Base-by-base conservation (phyloP, 345 rosid genomes). In the Adansonia digitata region DNA sequence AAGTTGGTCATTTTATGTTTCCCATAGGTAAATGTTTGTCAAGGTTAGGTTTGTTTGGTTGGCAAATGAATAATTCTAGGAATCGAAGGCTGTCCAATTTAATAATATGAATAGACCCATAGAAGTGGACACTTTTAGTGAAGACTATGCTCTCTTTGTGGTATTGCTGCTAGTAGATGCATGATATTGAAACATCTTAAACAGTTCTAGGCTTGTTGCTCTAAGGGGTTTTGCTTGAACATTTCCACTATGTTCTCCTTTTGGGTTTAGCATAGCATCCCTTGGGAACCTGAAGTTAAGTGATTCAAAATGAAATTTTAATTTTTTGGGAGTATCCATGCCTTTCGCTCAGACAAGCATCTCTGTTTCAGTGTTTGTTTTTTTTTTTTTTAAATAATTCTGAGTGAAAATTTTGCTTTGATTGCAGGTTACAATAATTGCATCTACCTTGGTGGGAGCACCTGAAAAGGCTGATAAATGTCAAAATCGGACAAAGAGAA, bases 401-500 rank as follows among this genome's bases (percentile, higher is more conserved):
- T 80, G 45, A 72, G 62, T 49, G 9, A 24, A 29, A 59, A 11
- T 74, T 52, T 77, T 14, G 17, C 29, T 17, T 10, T 39, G 69
- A 60, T 63, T 77, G 43, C 60, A 92, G 97, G 94, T 78, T 92
- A 90, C 56, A 83, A 72, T 71, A 87, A 64, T 40, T 92, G 97
- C 71, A 70, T 76, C 4, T 90, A 90, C 77, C 87, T 90, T 3
- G 86, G 94, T 69, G 91, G 88, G 68, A 83, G 89, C 64, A 81
- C 83, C 18, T 86, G 83, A 85, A 77, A 77, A 40, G 62, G 5
- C 68, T 22, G 73, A n/a, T 43, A 55, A 55, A 62, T n/a, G 26
- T 62, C 37, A 60, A 6, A 78, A 24, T 55, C 17, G 65, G 69
- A 77, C 35, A 56, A 46, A 66, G 43, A 20, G n/a, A 31, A 27